A percentile compares a stretch with the other conserved stretches of the same genome.
These are phyloP conservation scores for Globisporangium iwayamae DNA, from an alignment of 352 stramenopile species.

Conservation along the genomic window DNA sequence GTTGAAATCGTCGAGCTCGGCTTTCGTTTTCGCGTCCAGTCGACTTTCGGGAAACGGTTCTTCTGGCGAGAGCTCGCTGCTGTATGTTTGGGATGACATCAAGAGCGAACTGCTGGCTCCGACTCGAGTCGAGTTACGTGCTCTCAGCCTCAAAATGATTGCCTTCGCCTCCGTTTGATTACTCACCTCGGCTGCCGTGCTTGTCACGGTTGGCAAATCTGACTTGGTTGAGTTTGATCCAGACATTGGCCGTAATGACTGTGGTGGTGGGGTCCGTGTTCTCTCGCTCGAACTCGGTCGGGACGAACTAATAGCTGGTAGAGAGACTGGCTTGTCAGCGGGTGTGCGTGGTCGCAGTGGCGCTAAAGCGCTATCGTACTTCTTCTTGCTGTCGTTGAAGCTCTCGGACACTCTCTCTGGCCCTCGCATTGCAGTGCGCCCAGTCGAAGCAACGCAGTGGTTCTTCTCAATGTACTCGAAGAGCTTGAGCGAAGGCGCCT, in stretches of 20 bases:
- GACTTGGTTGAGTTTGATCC: background rate
- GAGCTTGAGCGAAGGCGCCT: constrained; percentile 45
- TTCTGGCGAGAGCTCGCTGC: background rate
- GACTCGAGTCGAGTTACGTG: constrained; percentile 14
- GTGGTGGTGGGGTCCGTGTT: constrained; percentile 3
- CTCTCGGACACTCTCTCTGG: constrained; percentile 24
- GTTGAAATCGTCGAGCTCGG: constrained; percentile 56
- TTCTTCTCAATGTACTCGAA: constrained; percentile 50
- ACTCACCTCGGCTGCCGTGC: constrained; percentile 11
- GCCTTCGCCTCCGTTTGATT: constrained; percentile 31
- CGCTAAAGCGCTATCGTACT: constrained; percentile 10
- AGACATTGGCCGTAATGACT: background rate
- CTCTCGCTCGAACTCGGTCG: constrained; percentile 10
- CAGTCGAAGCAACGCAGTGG: background rate
- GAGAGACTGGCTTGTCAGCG: background rate
- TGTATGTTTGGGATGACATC: background rate
- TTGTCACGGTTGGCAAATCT: background rate
- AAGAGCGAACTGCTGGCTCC: background rate
- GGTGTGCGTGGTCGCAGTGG: constrained; percentile 12
- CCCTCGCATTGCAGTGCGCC: background rate
- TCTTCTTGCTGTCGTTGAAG: constrained; percentile 34
- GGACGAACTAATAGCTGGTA: constrained; percentile 11
- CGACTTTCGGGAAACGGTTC: constrained; percentile 28
- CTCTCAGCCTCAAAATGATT: constrained; percentile 36
- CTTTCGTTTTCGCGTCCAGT: constrained; percentile 28